These are phyloP conservation scores for Fusarium luffae DNA, from an alignment of 2,329 filamentous ascomycete species.

Conservation along the genomic window DNA sequence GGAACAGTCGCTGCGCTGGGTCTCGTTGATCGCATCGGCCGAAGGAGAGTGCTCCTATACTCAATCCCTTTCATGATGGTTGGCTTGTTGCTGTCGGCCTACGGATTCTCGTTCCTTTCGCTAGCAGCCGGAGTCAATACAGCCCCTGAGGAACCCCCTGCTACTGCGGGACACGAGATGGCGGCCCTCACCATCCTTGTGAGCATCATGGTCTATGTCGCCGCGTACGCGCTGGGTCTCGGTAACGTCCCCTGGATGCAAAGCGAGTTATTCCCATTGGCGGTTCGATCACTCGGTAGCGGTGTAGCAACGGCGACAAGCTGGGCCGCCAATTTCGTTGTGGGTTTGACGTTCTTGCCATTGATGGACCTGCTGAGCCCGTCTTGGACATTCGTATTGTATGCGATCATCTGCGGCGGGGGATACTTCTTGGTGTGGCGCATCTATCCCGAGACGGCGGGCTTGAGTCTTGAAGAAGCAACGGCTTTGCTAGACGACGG, in stretches of 20 bases:
- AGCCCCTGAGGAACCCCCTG: constrained; percentile 30
- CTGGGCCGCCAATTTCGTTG: constrained; percentile 87
- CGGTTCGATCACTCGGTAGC: constrained; percentile 77
- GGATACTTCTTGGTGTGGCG: constrained; percentile 77
- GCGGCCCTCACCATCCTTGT: constrained; percentile 71
- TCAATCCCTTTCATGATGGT: constrained; percentile 86
- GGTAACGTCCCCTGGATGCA: constrained; percentile 98
- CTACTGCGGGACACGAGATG: constrained; percentile 35
- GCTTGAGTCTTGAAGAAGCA: constrained; percentile 83
- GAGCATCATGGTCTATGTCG: constrained; percentile 85
- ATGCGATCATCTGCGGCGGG: constrained; percentile 74
- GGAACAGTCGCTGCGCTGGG: constrained; percentile 81
- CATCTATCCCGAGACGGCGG: constrained; percentile 89
- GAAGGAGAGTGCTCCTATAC: constrained; percentile 81
- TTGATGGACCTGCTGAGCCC: constrained; percentile 83
- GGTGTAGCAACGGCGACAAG: constrained; percentile 82
- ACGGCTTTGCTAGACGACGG: constrained; percentile 75
- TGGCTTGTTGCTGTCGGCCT: constrained; percentile 76
- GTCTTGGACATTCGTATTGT: constrained; percentile 82
- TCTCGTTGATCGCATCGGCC: constrained; percentile 82
- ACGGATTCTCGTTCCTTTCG: constrained; percentile 76
- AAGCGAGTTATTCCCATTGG: constrained; percentile 86
- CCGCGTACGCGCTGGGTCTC: constrained; percentile 85
- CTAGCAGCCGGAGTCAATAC: constrained; percentile 49
- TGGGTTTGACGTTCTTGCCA: constrained; percentile 88